A percentile compares a stretch with the other conserved stretches of the same genome.
These are phyloP conservation scores for Suillus paluster DNA, from an alignment of 768 basidiomycete genomes.

Conservation along the genomic window DNA sequence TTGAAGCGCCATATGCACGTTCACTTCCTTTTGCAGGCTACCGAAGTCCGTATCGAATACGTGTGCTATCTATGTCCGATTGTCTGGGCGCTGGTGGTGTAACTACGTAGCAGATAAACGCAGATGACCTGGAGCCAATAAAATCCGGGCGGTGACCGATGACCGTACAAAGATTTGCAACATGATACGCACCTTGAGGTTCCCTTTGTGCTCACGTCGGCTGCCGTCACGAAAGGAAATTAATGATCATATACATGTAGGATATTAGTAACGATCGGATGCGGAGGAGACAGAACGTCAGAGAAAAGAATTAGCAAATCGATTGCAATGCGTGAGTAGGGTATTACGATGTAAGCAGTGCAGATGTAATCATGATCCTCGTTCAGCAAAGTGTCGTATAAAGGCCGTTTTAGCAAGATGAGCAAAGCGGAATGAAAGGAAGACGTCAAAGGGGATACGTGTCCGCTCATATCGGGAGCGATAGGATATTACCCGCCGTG, in stretches of 20 bases:
- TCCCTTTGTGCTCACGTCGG: not conserved
- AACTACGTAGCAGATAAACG: no score
- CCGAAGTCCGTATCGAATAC: no score
- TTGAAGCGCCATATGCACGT: no score
- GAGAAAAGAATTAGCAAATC: slow-evolving; percentile 28
- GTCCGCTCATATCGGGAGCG: slow-evolving; percentile 23
- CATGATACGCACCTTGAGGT: not conserved
- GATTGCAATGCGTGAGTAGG: slow-evolving; percentile 16
- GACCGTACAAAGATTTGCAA: slow-evolving; percentile 3
- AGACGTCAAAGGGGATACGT: slow-evolving; percentile 13
- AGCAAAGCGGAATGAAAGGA: slow-evolving; percentile 20
- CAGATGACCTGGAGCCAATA: no score
- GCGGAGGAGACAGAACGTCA: slow-evolving; percentile 2
- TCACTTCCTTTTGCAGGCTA: no score
- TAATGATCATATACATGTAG: slow-evolving; percentile 22
- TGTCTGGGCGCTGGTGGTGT: no score
- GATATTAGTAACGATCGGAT: slow-evolving; percentile 16
- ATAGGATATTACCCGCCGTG: slow-evolving; percentile 14
- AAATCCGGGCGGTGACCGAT: no score
- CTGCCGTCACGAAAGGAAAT: not conserved
- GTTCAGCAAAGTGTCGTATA: slow-evolving; percentile 30
- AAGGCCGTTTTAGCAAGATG: slow-evolving; percentile 24
- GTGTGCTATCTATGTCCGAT: no score
- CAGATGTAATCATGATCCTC: slow-evolving; percentile 34
- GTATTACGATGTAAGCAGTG: slow-evolving; percentile 13